phyloP scores from a whole-genome alignment of 2,329 filamentous ascomycete species.

The Epichloe bromicola region DNA sequence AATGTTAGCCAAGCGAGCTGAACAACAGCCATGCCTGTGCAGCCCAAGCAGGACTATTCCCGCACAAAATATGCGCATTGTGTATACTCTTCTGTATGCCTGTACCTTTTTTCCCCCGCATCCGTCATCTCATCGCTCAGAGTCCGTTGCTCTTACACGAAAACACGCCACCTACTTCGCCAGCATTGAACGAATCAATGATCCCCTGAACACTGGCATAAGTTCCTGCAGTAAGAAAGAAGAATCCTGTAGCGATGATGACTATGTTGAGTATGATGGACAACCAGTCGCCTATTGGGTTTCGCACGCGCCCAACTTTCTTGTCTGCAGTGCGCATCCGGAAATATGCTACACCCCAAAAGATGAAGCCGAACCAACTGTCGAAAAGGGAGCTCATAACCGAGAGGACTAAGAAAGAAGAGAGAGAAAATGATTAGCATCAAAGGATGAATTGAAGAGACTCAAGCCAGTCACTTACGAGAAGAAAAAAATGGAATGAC shows the following conservation, averaged over 20 bases:
- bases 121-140: conserved; percentile 15
- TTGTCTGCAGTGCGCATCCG: conserved; percentile 57
- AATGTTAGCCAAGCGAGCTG: neutral
- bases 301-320: conserved; percentile 37
- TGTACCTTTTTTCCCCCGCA: neutral
- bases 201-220: conserved; percentile 68
- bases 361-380: conserved; percentile 90
- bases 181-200: conserved; percentile 54
- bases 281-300: conserved; percentile 33
- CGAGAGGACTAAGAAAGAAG: conserved; percentile 35
- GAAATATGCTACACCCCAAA: conserved; percentile 76
- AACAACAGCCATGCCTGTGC: neutral
- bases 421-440: neutral
- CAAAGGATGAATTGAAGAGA: no score
- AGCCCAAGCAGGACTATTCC: neutral
- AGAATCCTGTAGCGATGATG: conserved; percentile 62
- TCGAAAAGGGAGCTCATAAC: conserved; percentile 84
- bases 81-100: neutral
- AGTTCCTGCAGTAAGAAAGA: conserved; percentile 72
- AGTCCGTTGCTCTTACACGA: conserved; percentile 58
- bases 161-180: conserved; percentile 58
- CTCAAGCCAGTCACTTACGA: conserved; percentile 24
- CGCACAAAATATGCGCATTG: neutral
- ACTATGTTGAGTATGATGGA: conserved; percentile 55
- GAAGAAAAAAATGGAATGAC: conserved; percentile 90